phyloP scores from a whole-genome alignment of 768 basidiomycete genomes.

The Mycena filopes region DNA sequence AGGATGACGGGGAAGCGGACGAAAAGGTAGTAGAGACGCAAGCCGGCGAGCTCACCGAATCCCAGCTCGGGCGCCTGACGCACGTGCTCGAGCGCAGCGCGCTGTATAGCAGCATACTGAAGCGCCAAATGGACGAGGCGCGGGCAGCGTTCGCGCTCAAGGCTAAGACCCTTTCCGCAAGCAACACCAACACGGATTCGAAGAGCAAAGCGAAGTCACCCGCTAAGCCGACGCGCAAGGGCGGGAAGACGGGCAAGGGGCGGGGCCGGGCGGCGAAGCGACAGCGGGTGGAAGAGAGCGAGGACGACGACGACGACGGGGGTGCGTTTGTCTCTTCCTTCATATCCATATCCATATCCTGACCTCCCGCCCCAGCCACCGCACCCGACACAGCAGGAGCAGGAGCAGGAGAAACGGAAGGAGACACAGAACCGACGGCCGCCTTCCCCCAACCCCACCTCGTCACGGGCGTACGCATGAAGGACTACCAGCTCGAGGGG shows the following conservation, averaged over 20 bases:
- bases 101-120: conserved; percentile 16
- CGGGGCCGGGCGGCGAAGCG: conserved; percentile 7
- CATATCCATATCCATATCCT: too few species aligned
- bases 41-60: conserved; percentile 6
- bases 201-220: too few species aligned
- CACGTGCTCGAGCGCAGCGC: conserved; percentile 20
- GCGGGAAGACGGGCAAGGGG: background rate
- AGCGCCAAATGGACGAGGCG: conserved; percentile 27
- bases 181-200: background rate
- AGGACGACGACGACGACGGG: conserved; percentile 38
- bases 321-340: background rate
- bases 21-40: too few species aligned
- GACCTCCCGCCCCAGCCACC: too few species aligned
- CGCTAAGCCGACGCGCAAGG: too few species aligned
- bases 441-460: conserved; percentile 79
- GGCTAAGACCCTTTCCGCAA: background rate
- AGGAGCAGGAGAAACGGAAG: too few species aligned
- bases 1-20: too few species aligned
- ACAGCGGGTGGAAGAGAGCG: conserved; percentile 20
- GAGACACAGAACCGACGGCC: conserved; percentile 35
- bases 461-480: conserved; percentile 86
- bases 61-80: conserved; percentile 16
- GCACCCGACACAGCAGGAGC: too few species aligned
- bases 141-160: background rate
- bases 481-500: conserved; percentile 93